These are phyloP conservation scores for Cerioporus squamosus DNA, from an alignment of 1,284 basidiomycete genomes.

Conservation along the genomic window DNA sequence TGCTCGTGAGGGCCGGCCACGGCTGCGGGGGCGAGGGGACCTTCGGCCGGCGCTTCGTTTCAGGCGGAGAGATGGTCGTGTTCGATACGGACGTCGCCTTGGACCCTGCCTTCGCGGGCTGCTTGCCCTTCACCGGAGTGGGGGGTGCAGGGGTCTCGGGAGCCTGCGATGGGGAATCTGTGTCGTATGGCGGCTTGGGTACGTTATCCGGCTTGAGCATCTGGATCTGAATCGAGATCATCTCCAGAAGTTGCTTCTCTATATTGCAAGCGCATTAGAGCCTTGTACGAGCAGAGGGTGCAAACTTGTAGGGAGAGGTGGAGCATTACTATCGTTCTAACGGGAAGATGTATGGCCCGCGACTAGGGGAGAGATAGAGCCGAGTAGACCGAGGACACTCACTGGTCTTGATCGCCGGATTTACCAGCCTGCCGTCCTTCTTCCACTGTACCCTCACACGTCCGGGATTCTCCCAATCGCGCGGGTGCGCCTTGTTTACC, in stretches of 20 bases:
- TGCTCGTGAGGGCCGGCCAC: slow-evolving; percentile 53
- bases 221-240: slow-evolving; percentile 79
- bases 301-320: background rate
- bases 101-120: slow-evolving; percentile 42
- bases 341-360: background rate
- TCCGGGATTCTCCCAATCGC: slow-evolving; percentile 97
- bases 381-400: slow-evolving; percentile 38
- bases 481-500: slow-evolving; percentile 87
- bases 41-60: slow-evolving; percentile 42
- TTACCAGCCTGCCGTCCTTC: slow-evolving; percentile 76
- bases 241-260: slow-evolving; percentile 87
- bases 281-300: background rate
- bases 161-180: slow-evolving; percentile 29
- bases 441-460: slow-evolving; percentile 91
- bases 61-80: slow-evolving; percentile 28
- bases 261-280: slow-evolving; percentile 16
- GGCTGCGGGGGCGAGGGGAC: slow-evolving; percentile 59
- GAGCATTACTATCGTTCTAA: background rate
- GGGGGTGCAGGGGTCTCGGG: slow-evolving; percentile 30
- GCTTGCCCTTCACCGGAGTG: slow-evolving; percentile 44
- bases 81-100: slow-evolving; percentile 31
- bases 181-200: slow-evolving; percentile 67
- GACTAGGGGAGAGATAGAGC: background rate
- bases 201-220: slow-evolving; percentile 71
- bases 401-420: slow-evolving; percentile 82